Base-by-base conservation (phyloP, 345 rosid species). In the Aquilaria malaccensis region DNA sequence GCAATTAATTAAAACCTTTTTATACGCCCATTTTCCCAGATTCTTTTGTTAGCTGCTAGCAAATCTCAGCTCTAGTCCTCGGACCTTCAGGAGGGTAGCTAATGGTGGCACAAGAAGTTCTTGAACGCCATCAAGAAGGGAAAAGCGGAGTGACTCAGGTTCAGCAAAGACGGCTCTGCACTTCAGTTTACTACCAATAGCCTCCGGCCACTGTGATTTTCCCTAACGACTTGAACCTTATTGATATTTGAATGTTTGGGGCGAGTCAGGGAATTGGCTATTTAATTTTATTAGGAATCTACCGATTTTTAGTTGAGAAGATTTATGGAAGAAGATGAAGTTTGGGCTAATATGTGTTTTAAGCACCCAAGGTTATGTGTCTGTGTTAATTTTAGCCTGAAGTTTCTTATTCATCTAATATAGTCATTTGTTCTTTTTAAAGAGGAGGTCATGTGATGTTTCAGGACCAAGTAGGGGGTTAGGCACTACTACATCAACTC, bases 41-140 rank as follows among this genome's bases (percentile, higher is more conserved):
- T 72, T 62, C 75, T 80, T 3, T 67, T 75, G 22, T 55, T 83
- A 0, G 83, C 82, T 1, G 94, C 85, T 7, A 89, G 87, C 2
- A 84, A 74, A 47, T 87, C 87, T 4, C 81, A 77, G 55, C 70
- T 80, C 29, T 74, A 76, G 37, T 66, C 85, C 52, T 65, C 87
- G 2, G 89, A 82, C 64, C 80, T 86, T 45, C 94, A 90, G 4
- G 90, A 87, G 29, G 85, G 95, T 12, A 74, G 67, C 22, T 85
- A 84, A 61, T 87, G 95, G 88, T 74, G 91, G 1, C 84, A 87
- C 90, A 87, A 86, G 68, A 88, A 87, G 77, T 84, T 87, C 55
- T 67, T 87, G 45, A 87, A 79, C 67, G 90, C 95, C 0, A 90
- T 87, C 53, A 87, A 80, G 77, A 82, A 80, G 57, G 94, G 94